Evolutionary conservation across 305 asterid genomes (phyloP), one percentile per base, ranked within the genome.

Genomic region (Nicotiana rustica): DNA sequence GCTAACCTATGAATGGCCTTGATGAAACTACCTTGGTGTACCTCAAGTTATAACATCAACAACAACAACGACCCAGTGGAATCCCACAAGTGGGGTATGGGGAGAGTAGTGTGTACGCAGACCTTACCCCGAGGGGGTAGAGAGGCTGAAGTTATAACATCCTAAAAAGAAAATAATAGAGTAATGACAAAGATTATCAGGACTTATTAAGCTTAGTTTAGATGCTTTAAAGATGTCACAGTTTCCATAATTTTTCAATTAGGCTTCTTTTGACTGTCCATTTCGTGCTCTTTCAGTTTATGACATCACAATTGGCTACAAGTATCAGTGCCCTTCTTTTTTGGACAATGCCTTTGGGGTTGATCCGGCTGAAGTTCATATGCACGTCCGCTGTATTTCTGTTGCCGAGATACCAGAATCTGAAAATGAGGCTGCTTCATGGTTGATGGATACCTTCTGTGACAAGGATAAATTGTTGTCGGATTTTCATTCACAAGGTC

Each of bases 311-410:
- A 95, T 95, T 61, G 97, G 93, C 59, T 95, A 95, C 89, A 87
- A 89, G 56, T 86, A 90, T 62, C 84, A 87, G 13, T 94, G 94
- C 86, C 99, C 99, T 0, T 83, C 97, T 49, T 93, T 95, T 92
- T 66, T 94, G 92, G 99, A 95, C 84, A 95, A 95, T 13, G 97
- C 90, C 55, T 95, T 80, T 69, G 99, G 99, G 8, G 87, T 94
- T 1, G 97, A 93, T 84, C 99, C 99, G 4, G 89, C 98, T 0
- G 99, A 95, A 88, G 97, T 95, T 81, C 99, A 95, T 87, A 90
- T 94, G 82, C 96, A 94, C 49, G 66, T 94, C 59, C 90, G 90
- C 1, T 92, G 98, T 19, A 67, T 95, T 78, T 38, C 92, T 82
- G 57, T 91, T 5, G 44, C 19, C 0, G 92, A 92, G 59, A 86